A percentile compares a stretch with the other conserved stretches of the same genome.
Conservation (phyloP, 2,329 filamentous ascomycete genomes). For the Aureobasidium sp. region DNA sequence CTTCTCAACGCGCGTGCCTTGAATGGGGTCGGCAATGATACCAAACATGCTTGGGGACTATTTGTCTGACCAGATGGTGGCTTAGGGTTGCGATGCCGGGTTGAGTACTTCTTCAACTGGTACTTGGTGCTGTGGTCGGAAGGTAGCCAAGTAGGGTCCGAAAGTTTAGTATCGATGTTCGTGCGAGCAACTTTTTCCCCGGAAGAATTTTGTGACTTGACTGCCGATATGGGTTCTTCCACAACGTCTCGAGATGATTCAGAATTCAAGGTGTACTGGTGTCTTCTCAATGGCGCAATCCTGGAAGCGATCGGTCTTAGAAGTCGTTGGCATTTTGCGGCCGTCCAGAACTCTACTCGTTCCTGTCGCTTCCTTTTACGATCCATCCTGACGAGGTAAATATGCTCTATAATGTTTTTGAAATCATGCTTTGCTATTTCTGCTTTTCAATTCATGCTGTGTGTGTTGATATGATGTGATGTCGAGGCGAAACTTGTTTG, state of each 20-base stretch:
- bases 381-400: not conserved
- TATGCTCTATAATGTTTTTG: not conserved
- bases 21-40: slow-evolving; percentile 13
- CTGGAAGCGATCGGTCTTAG: slow-evolving; percentile 34
- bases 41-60: not conserved
- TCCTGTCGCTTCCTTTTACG: slow-evolving; percentile 11
- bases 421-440: not conserved
- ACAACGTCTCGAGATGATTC: not conserved
- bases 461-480: not conserved
- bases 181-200: not conserved
- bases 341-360: slow-evolving; percentile 25
- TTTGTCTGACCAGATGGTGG: not conserved
- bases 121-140: not conserved
- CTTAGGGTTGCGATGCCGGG: not conserved
- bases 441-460: slow-evolving; percentile 2
- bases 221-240: not conserved
- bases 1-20: slow-evolving; percentile 2
- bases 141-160: slow-evolving; percentile 17
- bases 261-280: slow-evolving; percentile 12
- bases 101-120: slow-evolving; percentile 1
- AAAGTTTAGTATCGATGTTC: not conserved
- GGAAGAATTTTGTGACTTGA: not conserved
- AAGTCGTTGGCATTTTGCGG: slow-evolving; percentile 34
- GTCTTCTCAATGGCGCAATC: slow-evolving; percentile 30
- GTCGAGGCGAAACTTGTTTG: not conserved